Base-by-base conservation (phyloP, 495 filamentous ascomycete genomes). In the Filosporella fistucella region DNA sequence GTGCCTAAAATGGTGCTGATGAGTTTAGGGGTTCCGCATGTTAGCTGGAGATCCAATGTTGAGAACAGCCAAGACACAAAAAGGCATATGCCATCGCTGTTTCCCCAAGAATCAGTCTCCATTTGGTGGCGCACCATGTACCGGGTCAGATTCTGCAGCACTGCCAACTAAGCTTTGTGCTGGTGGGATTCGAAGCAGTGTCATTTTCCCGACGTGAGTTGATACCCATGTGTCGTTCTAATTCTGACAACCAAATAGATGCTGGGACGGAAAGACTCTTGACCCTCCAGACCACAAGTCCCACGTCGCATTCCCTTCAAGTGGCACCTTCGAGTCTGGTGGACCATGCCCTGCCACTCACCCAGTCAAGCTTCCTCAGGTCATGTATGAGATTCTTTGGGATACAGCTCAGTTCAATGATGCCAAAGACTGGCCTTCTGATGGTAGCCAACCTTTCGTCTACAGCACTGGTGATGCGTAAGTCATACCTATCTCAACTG, bases 191-290 rank as follows among this genome's bases (percentile, higher is more conserved):
- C 25, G 42, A 10, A 29, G 32, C 6, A 45, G 34, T 45, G 34
- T 29, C 10, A 32, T 45, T 23, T 45, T 45, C 24, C 42, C 42
- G 22, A 45, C 25, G 42, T 42, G 29, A 24, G 39, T 28, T 42
- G 2, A 20, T 26, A 10, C 23, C 18, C 38, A 14, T 25, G 20
- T 43, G 11, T 29, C 25, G 18, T 5, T 35, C n/a, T 8, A 35
- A 6, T 35, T 13, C n/a, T 13, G 12, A n/a, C n/a, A 4, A 3
- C 18, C n/a, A 5, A 35, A 30, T 30, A 45, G 42, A 10, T 95
- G 89, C 75, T 94, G 89, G 89, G 85, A 94, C 58, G 89, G 89
- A 23, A 75, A 81, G 47, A 75, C 88, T 7, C 68, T 81, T 28
- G 74, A 78, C 39, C 71, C 63, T 34, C 59, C 67, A 21, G 65